Conservation (phyloP, 169 alveolate genomes). For the Perkinsus olseni region DNA sequence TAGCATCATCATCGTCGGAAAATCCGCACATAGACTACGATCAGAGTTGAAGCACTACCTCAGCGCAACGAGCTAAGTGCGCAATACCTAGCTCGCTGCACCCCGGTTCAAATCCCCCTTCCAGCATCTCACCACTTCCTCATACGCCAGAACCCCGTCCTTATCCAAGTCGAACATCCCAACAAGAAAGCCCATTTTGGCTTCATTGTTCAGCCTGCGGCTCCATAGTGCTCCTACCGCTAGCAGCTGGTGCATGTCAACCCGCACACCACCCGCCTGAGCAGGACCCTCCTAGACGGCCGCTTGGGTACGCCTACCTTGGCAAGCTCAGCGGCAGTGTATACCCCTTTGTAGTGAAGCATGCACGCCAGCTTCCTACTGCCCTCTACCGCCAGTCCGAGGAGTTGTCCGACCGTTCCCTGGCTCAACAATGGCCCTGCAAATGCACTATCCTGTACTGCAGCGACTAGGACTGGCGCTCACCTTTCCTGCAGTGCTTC, state of each 20-base stretch:
- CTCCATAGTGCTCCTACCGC: background rate
- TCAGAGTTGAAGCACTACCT: no score
- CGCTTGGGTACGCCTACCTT: background rate
- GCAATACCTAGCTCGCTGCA: background rate
- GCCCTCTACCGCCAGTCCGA: background rate
- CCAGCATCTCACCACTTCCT: background rate
- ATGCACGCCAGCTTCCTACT: background rate
- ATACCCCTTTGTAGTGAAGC: background rate
- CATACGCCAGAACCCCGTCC: background rate
- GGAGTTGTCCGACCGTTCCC: background rate
- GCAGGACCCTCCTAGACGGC: background rate
- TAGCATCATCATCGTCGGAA: background rate
- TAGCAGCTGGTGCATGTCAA: background rate
- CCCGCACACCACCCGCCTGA: background rate
- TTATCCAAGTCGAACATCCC: background rate
- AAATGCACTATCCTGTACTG: no score
- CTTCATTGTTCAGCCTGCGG: background rate
- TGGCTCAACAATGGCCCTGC: background rate
- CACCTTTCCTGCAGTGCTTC: no score
- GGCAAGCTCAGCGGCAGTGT: background rate
- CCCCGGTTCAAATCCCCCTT: background rate
- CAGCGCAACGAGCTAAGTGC: background rate
- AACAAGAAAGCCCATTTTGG: background rate
- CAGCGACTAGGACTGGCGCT: no score
- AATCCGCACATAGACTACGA: no score